Conservation (phyloP, 306 rosid species). For the Fagus sylvatica region DNA sequence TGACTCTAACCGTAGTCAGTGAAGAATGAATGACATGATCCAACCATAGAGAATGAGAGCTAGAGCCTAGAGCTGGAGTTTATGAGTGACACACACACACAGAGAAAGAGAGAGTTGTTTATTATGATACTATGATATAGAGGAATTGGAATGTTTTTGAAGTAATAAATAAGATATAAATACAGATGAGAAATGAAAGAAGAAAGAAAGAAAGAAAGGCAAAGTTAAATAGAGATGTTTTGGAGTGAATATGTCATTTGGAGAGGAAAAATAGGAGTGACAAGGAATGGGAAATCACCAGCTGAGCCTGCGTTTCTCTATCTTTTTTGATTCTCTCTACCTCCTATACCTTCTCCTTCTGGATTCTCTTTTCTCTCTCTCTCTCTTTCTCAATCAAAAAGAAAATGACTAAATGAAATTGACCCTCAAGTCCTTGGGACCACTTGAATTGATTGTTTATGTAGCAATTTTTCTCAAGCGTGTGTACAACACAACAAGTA, state of each 20-base stretch:
- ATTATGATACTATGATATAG: too few relatives aligned
- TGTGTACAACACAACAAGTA: too few relatives aligned
- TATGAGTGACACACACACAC: not conserved
- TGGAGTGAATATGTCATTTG: not conserved
- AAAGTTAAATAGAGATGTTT: not conserved
- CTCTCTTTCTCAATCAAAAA: not conserved
- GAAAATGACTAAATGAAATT: not conserved
- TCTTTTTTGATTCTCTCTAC: not conserved
- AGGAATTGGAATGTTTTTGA: not conserved
- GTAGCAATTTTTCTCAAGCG: too few relatives aligned
- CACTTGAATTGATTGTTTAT: too few relatives aligned
- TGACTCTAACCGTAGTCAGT: constrained; percentile 5
- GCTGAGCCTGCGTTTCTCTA: not conserved
- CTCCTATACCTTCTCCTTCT: not conserved
- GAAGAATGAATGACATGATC: not conserved
- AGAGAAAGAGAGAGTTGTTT: not conserved
- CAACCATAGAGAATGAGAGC: not conserved
- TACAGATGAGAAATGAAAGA: not conserved
- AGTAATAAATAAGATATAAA: too few relatives aligned
- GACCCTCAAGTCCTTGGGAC: not conserved
- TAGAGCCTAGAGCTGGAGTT: not conserved
- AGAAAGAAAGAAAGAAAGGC: not conserved
- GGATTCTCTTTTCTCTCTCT: not conserved
- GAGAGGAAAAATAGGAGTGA: constrained; percentile 18
- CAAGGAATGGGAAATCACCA: not conserved